Evolutionary conservation across 345 rosid genomes (phyloP), one percentile per base, ranked within the genome.

Genomic region (Euphorbia peplus): DNA sequence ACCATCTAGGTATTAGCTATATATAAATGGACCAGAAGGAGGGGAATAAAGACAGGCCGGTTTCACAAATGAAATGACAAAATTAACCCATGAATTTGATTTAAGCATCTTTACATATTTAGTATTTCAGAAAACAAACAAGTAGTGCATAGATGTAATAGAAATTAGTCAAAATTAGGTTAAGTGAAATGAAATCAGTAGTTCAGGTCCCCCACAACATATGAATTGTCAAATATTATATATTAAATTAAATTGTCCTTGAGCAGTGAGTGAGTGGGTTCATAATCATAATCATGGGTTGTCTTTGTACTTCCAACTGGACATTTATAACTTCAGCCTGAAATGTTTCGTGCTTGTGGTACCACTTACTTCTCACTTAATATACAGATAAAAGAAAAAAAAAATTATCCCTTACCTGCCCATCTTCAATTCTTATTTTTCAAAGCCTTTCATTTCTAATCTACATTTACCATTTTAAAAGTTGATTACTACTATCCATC

Each of bases 301-400:
- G 77, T 73, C 74, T 51, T 66, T 73, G 64, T 77, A 69, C 74
- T 73, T 77, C 73, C 80, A 72, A 64, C 68, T 60, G 59, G 73
- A 67, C 32, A 57, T 55, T 63, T 51, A 71, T 35, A 71, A 26
- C 60, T 44, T 26, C 37, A 41, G 32, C 68, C 67, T 51, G 60
- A 67, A 52, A 5, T 21, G 28, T 12, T 68, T 42, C 37, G n/a
- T n/a, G n/a, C 52, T 2, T 59, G 70, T 60, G 74, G 76, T 68
- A 72, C 76, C 77, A 63, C 70, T 44, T 52, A 63, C 70, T 44
- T 52, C 4, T 9, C 60, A 5, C 22, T 44, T 21, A 59, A 46
- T 32, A 28, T 19, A 39, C n/a, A n/a, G n/a, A n/a, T n/a, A n/a
- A n/a, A n/a, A n/a, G n/a, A n/a, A n/a, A n/a, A 47, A 15, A 47